These are phyloP conservation scores for Pyracantha coccinea DNA, from an alignment of 331 rosid genomes.

Conservation along the genomic window DNA sequence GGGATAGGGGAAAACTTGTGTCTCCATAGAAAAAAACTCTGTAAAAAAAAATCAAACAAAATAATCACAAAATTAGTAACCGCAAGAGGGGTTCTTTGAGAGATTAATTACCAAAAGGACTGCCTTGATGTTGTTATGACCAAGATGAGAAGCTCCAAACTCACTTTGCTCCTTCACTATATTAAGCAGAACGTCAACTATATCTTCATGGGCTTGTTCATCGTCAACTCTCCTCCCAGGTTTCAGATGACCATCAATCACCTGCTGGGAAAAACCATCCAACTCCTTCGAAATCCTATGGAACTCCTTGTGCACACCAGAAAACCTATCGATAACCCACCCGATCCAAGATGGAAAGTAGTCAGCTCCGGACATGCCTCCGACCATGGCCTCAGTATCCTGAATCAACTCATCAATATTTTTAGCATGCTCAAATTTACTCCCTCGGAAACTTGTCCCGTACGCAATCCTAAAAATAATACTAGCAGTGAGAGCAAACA, in stretches of 20 bases:
- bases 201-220: slow-evolving; percentile 24
- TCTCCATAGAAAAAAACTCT: too few relatives aligned
- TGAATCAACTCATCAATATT: slow-evolving; percentile 14
- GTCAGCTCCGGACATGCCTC: slow-evolving; percentile 12
- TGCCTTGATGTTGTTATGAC: slow-evolving; percentile 28
- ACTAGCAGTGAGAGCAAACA: slow-evolving; percentile 11
- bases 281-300: slow-evolving; percentile 12
- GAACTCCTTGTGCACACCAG: slow-evolving; percentile 9
- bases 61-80: too few relatives aligned
- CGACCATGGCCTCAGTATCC: slow-evolving; percentile 5
- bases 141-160: not conserved
- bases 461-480: slow-evolving; percentile 27
- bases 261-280: slow-evolving; percentile 19
- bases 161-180: slow-evolving; percentile 5
- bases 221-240: not conserved
- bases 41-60: too few relatives aligned
- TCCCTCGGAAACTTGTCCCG: slow-evolving; percentile 27
- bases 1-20: too few relatives aligned
- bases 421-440: slow-evolving; percentile 3
- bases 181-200: slow-evolving; percentile 30
- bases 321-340: slow-evolving; percentile 19
- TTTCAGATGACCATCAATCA: slow-evolving; percentile 28
- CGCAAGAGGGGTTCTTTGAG: not conserved
- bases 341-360: slow-evolving; percentile 17
- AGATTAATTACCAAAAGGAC: slow-evolving; percentile 29